These are phyloP conservation scores for Endocalyx cinctus DNA, from an alignment of 2,329 filamentous ascomycete genomes.

Conservation along the genomic window DNA sequence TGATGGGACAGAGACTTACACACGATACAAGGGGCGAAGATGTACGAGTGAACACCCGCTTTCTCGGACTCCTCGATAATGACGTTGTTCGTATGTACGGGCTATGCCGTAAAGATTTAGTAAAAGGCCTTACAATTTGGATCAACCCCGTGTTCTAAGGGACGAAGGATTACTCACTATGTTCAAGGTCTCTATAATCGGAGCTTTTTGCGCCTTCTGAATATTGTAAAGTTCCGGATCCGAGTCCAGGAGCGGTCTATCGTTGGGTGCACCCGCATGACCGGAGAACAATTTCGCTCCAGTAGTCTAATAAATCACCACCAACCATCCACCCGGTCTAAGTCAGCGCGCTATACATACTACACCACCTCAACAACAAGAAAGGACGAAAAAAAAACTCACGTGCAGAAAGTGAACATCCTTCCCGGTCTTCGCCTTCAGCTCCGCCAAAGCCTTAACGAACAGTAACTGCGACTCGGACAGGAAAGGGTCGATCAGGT, in stretches of 20 bases:
- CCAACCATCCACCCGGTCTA: slow-evolving; percentile 1
- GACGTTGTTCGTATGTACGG: slow-evolving; percentile 34
- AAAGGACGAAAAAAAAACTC: slow-evolving; percentile 5
- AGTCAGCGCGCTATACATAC: no score
- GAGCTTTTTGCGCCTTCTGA: slow-evolving; percentile 32
- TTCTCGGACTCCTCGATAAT: slow-evolving; percentile 39
- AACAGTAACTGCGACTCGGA: slow-evolving; percentile 30
- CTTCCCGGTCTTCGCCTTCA: slow-evolving; percentile 34
- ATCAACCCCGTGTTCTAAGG: no score
- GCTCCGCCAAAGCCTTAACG: slow-evolving; percentile 40
- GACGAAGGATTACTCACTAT: slow-evolving; percentile 15
- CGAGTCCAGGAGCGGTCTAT: slow-evolving; percentile 37
- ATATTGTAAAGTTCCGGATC: slow-evolving; percentile 38
- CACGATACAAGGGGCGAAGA: slow-evolving; percentile 51
- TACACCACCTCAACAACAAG: not conserved
- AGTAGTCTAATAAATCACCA: slow-evolving; percentile 30
- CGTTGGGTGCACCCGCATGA: slow-evolving; percentile 38
- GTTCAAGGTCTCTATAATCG: slow-evolving; percentile 15
- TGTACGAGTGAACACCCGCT: slow-evolving; percentile 41
- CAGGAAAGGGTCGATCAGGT: slow-evolving; percentile 37
- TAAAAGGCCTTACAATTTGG: no score
- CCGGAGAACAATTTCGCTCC: slow-evolving; percentile 50
- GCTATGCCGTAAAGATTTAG: no score
- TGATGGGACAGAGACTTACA: slow-evolving; percentile 26
- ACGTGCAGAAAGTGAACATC: slow-evolving; percentile 46